These are phyloP conservation scores for Quercus agrifolia DNA, from an alignment of 306 rosid genomes.

Conservation along the genomic window DNA sequence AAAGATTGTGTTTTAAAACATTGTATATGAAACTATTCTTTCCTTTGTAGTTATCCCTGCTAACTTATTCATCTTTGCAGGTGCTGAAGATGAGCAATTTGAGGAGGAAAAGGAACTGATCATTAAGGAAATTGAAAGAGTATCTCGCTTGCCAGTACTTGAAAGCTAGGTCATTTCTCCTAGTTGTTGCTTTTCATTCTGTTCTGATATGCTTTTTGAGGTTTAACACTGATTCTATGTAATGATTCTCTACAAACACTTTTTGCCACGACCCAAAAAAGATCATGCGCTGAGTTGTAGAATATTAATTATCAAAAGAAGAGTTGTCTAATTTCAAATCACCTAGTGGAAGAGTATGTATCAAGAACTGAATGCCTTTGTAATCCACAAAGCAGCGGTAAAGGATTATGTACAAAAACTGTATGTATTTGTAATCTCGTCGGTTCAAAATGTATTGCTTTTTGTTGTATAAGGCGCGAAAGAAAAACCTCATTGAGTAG, in stretches of 20 bases:
- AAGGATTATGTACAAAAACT: not conserved
- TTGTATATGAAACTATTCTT: too few species aligned
- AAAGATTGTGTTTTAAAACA: too few species aligned
- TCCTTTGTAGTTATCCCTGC: too few species aligned
- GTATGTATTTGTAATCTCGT: not conserved
- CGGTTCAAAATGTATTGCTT: not conserved
- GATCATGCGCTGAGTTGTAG: not conserved
- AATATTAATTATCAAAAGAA: too few species aligned
- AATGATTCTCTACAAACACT: constrained; percentile 14
- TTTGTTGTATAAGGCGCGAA: not conserved
- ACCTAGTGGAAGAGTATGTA: too few species aligned
- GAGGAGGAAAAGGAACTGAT: constrained; percentile 92
- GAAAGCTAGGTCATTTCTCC: constrained; percentile 22
- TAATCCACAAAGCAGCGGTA: not conserved
- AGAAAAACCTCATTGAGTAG: not conserved
- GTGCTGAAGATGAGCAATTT: constrained; percentile 71
- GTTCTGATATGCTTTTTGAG: constrained; percentile 10
- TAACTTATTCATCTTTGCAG: too few species aligned
- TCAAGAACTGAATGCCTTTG: constrained; percentile 5
- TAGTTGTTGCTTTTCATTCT: constrained; percentile 20
- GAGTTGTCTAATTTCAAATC: not conserved
- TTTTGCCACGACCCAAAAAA: not conserved
- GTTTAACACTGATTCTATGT: constrained; percentile 21
- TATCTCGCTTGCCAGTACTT: constrained; percentile 24
- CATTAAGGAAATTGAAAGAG: constrained; percentile 67